These are phyloP conservation scores for Rhizophora mangle DNA, from an alignment of 345 rosid species.

Conservation along the genomic window DNA sequence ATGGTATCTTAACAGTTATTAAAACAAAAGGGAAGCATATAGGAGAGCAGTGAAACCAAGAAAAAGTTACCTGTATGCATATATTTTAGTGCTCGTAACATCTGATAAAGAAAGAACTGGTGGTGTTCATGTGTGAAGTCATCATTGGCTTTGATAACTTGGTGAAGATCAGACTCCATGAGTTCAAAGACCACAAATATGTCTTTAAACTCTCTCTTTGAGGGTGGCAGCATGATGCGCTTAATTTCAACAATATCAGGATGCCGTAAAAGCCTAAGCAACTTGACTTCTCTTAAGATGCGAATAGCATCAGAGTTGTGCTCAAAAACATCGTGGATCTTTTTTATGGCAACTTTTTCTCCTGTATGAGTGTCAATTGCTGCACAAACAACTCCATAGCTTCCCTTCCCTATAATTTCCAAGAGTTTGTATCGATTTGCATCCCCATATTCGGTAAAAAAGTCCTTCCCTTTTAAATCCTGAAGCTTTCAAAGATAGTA, in stretches of 20 bases:
- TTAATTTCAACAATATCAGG: constrained; percentile 96
- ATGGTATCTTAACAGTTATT: neutral
- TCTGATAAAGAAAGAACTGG: constrained; percentile 95
- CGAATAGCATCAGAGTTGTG: constrained; percentile 87
- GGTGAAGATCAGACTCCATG: constrained; percentile 99
- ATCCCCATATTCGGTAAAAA: constrained; percentile 96
- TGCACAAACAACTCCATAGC: constrained; percentile 98
- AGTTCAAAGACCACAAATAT: constrained; percentile 96
- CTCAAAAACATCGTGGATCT: constrained; percentile 84
- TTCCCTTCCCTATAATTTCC: constrained; percentile 92
- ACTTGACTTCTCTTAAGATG: constrained; percentile 86
- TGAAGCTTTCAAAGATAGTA: constrained; percentile 8
- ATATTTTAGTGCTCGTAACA: constrained; percentile 93
- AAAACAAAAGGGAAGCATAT: neutral
- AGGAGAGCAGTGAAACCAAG: neutral
- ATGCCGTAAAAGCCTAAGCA: constrained; percentile 81
- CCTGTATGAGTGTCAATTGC: constrained; percentile 93
- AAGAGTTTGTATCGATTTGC: constrained; percentile 83
- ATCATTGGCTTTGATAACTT: constrained; percentile 96
- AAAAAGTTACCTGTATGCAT: constrained; percentile 91
- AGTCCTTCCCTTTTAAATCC: constrained; percentile 74
- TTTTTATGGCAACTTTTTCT: constrained; percentile 90
- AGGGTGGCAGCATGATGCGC: constrained; percentile 90
- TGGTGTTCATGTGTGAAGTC: constrained; percentile 96
- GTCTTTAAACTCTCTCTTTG: constrained; percentile 90